Evolutionary conservation across 108 stramenopile genomes (phyloP), one percentile per base, ranked within the genome.

Genomic region (Aurantiochytrium sp.): DNA sequence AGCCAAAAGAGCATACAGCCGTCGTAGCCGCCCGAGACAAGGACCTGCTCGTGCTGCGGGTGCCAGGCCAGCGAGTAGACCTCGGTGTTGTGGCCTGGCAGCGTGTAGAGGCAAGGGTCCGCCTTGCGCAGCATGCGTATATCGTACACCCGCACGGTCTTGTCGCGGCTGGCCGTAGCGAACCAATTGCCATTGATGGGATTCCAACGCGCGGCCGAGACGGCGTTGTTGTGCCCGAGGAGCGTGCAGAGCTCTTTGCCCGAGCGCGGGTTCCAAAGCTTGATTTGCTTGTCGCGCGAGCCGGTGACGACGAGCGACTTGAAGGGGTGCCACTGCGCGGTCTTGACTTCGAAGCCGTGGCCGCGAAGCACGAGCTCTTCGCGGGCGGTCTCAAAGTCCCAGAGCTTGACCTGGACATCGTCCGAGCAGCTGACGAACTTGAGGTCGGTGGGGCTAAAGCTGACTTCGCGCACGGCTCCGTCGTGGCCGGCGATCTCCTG

Each of bases 261-360:
- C n/a, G 91, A 88, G 12, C 98, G 90, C 2, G 97, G 98, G 91
- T 98, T 97, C 98, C 98, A 98, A 37, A 98, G 86, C 91, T 97
- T 97, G 85, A 96, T 95, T 30, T 96, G 89, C 88, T 96, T 97
- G 86, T 98, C 98, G 88, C 96, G 96, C 55, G 91, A 93, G 5
- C 97, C 96, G 50, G 95, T 94, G 48, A 95, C 95, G 90, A 98
- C 95, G 6, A 98, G 91, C n/a, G 91, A 92, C 34, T 94, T 94
- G 69, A 95, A 89, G 5, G 98, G 97, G 89, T 98, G 98, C 98
- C 98, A 98, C 88, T 95, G 93, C 4, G 92, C 95, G 17, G 87
- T 42, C 88, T 98, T 97, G 85, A 98, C 97, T 89, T 98, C 98
- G 96, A 96, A 97, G 36, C 96, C 96, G 89, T 98, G 98, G 37